A percentile compares a stretch with the other conserved stretches of the same genome.
Conservation (phyloP, 116 monocot genomes). For the Cymodocea nodosa region DNA sequence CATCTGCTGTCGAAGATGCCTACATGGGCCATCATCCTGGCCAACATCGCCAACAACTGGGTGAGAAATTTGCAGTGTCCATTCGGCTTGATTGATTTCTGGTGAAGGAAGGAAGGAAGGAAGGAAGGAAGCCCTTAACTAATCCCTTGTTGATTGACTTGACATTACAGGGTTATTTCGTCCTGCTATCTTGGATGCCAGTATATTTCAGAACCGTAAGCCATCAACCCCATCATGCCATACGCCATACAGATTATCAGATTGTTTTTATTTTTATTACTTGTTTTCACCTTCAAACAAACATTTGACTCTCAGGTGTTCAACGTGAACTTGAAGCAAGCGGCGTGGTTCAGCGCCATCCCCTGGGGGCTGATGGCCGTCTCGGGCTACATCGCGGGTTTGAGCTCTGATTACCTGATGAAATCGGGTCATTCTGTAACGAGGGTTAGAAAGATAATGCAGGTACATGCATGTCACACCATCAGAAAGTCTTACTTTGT, state of each 20-base stretch:
- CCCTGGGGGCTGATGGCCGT: conserved; percentile 89
- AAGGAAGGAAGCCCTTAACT: too few species aligned
- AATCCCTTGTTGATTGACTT: too few species aligned
- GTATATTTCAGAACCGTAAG: conserved; percentile 94
- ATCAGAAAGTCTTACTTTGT: too few species aligned
- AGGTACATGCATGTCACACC: too few species aligned
- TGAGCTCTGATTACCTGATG: conserved; percentile 67
- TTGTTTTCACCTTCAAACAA: too few species aligned
- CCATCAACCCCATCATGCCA: neutral
- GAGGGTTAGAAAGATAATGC: conserved; percentile 72
- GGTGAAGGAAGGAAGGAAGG: too few species aligned
- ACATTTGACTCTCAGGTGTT: conserved; percentile 39
- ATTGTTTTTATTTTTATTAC: too few species aligned
- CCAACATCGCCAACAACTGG: conserved; percentile 91
- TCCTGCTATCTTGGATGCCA: conserved; percentile 93
- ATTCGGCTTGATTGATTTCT: too few species aligned
- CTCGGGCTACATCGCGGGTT: conserved; percentile 76
- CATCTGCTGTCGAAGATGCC: conserved; percentile 54
- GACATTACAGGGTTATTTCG: conserved; percentile 71
- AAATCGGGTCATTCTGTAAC: conserved; percentile 44
- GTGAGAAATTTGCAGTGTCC: conserved; percentile 15
- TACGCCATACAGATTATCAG: too few species aligned
- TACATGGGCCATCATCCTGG: conserved; percentile 72
- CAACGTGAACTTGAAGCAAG: conserved; percentile 78
- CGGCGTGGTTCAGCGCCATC: conserved; percentile 92